These are phyloP conservation scores for Exophiala lecanii-corni DNA, from an alignment of 2,329 filamentous ascomycete species.

Conservation along the genomic window DNA sequence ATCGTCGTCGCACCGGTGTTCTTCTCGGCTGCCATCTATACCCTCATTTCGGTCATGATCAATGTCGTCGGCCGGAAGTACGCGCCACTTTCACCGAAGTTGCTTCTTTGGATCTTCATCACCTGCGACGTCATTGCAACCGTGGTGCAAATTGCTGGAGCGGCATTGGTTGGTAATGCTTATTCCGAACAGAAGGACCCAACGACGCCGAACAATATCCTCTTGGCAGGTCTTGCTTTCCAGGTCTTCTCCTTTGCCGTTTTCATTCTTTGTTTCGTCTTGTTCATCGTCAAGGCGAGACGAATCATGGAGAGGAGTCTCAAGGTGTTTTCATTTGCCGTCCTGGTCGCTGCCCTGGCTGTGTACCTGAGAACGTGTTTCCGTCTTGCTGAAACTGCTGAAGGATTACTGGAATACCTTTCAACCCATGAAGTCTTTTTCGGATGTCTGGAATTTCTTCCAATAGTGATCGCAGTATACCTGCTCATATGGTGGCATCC, in stretches of 20 bases:
- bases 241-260: constrained; percentile 51
- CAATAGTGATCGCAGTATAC: constrained; percentile 48
- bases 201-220: constrained; percentile 50
- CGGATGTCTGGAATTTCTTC: constrained; percentile 51
- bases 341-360: constrained; percentile 44
- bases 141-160: constrained; percentile 50
- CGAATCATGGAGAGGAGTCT: constrained; percentile 18
- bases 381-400: constrained; percentile 50
- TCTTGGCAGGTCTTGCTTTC: constrained; percentile 52
- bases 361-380: constrained; percentile 53
- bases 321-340: constrained; percentile 39
- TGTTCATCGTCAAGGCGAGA: constrained; percentile 40
- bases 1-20: constrained; percentile 58
- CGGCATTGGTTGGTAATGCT: constrained; percentile 49
- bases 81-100: constrained; percentile 43
- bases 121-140: constrained; percentile 52
- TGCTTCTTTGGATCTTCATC: constrained; percentile 53
- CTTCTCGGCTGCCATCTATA: constrained; percentile 53
- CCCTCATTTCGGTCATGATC: constrained; percentile 50
- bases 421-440: constrained; percentile 51
- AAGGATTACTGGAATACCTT: constrained; percentile 45
- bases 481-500: constrained; percentile 45
- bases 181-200: constrained; percentile 49
- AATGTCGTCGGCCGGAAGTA: constrained; percentile 40
- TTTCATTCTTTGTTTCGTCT: constrained; percentile 41